Base-by-base conservation (phyloP, 108 stramenopile genomes). In the Fragilaria radians region DNA sequence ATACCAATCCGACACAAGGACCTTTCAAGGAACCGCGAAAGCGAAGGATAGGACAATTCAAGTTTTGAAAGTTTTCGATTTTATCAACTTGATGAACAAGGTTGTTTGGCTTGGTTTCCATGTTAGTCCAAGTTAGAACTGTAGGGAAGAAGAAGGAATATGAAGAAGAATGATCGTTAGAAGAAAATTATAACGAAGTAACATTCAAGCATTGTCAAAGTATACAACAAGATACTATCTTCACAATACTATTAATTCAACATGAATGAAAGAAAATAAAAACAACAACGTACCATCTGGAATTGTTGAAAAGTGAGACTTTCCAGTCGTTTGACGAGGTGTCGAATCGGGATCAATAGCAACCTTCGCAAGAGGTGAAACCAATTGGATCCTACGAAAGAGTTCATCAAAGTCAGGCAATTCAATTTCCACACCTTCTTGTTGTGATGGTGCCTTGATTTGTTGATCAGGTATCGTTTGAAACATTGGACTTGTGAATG, bases 401-500 rank as follows among this genome's bases (percentile, higher is more conserved):
- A 80, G 54, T 59, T 80, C 75, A 32, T 80, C 79, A 48, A 80
- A 80, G 55, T 80, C 69, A 27, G 79, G 79, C 30, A 80, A 56
- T 36, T 80, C 79, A 62, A 80, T 80, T 32, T 80, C 79, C 11
- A 75, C 73, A 26, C 79, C 79, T 33, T 55, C 63, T 14, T 67
- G 75, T 48, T 71, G 73, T 1, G 75, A 72, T 17, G 79, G 81
- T 3, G 73, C 66, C 9, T 67, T 86, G 9, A 70, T 69, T 57
- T 83, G 82, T 51, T 59, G 48, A 7, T 73, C 61, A 30, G 59
- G 68, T 23, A 62, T 33, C 63, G 70, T 65, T 33, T 79, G 80
- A 47, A 86, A 86, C 42, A 86, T 78, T 57, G 81, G 77, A 69
- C 54, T 78, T 56, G 73, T 63, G 54, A 86, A 86, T 23, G 52